Conservation (phyloP, 1,139 yeast species). For the Meyerozyma sp. region DNA sequence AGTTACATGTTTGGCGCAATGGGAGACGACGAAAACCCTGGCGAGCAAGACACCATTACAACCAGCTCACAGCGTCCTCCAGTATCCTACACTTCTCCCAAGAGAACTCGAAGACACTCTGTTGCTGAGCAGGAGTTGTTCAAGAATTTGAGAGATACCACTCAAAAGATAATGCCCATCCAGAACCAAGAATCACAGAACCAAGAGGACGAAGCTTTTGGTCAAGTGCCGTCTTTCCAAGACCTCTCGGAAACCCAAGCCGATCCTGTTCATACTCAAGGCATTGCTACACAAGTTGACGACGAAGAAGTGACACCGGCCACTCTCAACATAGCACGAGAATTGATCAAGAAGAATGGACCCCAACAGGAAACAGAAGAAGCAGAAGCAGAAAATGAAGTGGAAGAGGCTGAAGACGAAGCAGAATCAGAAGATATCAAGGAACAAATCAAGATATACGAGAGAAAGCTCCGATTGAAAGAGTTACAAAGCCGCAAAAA, state of each 20-base stretch:
- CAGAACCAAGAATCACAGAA: conserved; percentile 4
- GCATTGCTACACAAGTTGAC: conserved; percentile 5
- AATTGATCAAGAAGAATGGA: conserved; percentile 13
- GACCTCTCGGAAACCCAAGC: conserved; percentile 14
- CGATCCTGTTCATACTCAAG: conserved; percentile 8
- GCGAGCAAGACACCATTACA: conserved; percentile 12
- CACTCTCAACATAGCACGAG: conserved; percentile 21
- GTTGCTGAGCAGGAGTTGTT: conserved; percentile 16
- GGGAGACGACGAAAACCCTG: conserved; percentile 9
- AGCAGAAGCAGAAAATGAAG: conserved; percentile 18
- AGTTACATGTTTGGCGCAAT: conserved; percentile 33
- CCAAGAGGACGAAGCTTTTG: conserved; percentile 4
- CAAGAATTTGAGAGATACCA: conserved; percentile 26
- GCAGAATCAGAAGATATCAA: conserved; percentile 22
- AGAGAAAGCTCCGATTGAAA: conserved; percentile 33
- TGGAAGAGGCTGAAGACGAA: conserved; percentile 18
- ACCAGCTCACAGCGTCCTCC: conserved; percentile 10
- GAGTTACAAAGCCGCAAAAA: conserved; percentile 33
- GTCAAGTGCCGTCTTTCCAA: conserved; percentile 18
- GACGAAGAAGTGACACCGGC: conserved; percentile 27
- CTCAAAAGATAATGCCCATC: conserved; percentile 2
- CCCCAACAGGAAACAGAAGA: conserved; percentile 17
- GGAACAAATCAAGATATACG: conserved; percentile 28
- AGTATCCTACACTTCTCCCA: not conserved
- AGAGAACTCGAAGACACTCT: conserved; percentile 2